Percentiles rank a stretch among this genome's conserved stretches.
Evolutionary conservation across 805 yeast species (phyloP).

Genomic region (Ogataea naganishii): DNA sequence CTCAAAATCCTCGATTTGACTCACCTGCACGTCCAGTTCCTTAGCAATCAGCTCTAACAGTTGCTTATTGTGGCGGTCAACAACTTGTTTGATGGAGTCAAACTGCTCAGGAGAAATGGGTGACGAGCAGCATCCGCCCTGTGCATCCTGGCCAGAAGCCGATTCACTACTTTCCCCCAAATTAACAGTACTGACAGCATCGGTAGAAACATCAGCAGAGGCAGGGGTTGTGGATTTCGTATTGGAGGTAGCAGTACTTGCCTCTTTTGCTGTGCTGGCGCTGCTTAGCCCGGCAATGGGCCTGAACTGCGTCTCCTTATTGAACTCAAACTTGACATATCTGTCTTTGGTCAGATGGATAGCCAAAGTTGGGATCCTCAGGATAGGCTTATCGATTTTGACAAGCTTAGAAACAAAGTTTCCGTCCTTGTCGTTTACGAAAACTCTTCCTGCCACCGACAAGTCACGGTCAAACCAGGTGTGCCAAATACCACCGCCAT

Average conservation of each 20-base stretch:
- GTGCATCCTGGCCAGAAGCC: slow-evolving; percentile 3
- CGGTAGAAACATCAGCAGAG: no score
- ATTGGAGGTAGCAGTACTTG: no score
- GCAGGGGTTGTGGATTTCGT: no score
- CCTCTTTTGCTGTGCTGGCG: slow-evolving; percentile 7
- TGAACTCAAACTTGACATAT: slow-evolving; percentile 74
- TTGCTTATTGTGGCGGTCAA: slow-evolving; percentile 70
- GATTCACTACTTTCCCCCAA: slow-evolving; percentile 3
- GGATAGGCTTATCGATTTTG: slow-evolving; percentile 72
- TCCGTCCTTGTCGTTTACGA: slow-evolving; percentile 44
- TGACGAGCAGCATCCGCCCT: slow-evolving; percentile 35
- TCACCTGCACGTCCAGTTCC: slow-evolving; percentile 44
- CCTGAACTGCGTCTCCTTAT: slow-evolving; percentile 75
- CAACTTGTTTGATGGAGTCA: slow-evolving; percentile 53
- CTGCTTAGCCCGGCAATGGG: slow-evolving; percentile 69
- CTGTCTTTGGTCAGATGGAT: slow-evolving; percentile 81
- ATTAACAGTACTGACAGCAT: no score
- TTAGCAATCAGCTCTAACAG: slow-evolving; percentile 61
- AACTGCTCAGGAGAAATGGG: slow-evolving; percentile 46
- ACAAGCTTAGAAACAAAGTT: slow-evolving; percentile 57
- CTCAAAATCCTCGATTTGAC: slow-evolving; percentile 82
- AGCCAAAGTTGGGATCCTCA: slow-evolving; percentile 91
- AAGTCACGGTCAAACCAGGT: slow-evolving; percentile 96
- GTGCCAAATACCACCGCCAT: slow-evolving; percentile 96
- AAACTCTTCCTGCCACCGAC: slow-evolving; percentile 86